A percentile compares a stretch with the other conserved stretches of the same genome.
These are phyloP conservation scores for Mycena polygramma DNA, from an alignment of 768 basidiomycete species.

Conservation along the genomic window DNA sequence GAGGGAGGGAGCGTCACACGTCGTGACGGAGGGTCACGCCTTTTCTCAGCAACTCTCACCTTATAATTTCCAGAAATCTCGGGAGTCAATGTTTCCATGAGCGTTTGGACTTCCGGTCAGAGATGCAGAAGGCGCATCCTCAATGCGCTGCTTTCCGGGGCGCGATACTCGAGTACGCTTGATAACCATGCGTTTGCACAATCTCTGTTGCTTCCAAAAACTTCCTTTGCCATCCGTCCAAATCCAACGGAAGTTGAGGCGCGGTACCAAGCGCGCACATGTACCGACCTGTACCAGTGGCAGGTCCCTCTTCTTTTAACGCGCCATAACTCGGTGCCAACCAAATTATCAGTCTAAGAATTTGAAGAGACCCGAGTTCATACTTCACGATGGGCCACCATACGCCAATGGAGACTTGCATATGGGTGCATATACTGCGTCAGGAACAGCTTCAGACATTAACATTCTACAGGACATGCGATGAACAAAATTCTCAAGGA, in stretches of 20 bases:
- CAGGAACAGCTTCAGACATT: conserved; percentile 9
- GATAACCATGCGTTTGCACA: conserved; percentile 58
- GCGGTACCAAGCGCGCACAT: conserved; percentile 70
- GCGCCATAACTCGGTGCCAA: conserved; percentile 5
- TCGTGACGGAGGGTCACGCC: background rate
- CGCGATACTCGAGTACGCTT: conserved; percentile 22
- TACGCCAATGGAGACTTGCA: conserved; percentile 98
- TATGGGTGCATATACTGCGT: conserved; percentile 72
- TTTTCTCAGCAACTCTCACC: background rate
- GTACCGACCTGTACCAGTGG: conserved; percentile 82
- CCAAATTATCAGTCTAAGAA: conserved; percentile 67
- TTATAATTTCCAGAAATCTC: no score
- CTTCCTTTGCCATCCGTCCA: conserved; percentile 78
- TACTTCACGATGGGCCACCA: conserved; percentile 96
- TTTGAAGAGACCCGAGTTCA: conserved; percentile 76
- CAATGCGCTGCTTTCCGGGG: background rate
- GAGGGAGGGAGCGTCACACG: background rate
- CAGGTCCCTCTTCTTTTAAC: conserved; percentile 78
- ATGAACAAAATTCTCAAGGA: conserved; percentile 98
- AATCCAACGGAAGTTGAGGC: conserved; percentile 72
- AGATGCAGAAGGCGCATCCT: conserved; percentile 25
- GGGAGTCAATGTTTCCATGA: conserved; percentile 25
- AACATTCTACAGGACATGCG: conserved; percentile 80
- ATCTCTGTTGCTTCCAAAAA: conserved; percentile 83
- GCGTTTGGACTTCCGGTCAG: conserved; percentile 27